Evolutionary conservation across 257 asterid species (phyloP).

Genomic region (Solanum bulbocastanum): DNA sequence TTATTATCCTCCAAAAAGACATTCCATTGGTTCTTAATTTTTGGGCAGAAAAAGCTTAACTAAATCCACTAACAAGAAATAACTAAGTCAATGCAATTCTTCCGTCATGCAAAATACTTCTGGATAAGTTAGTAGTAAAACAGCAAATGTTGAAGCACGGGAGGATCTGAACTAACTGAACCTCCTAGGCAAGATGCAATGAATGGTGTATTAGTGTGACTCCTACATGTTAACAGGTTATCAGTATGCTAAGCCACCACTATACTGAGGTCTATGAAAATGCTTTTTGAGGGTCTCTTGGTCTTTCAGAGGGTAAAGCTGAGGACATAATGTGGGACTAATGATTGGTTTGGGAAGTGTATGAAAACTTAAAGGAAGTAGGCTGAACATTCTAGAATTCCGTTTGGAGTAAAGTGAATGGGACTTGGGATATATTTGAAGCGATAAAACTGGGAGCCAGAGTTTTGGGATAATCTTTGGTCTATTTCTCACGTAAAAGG

Average conservation of each 20-base stretch:
- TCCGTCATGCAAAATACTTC: neutral
- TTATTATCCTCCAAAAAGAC: neutral
- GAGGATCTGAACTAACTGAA: neutral
- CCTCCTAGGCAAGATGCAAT: neutral
- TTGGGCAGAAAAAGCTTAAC: neutral
- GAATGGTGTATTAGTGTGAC: neutral
- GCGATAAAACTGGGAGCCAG: neutral
- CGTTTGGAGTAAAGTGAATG: neutral
- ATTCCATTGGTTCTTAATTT: neutral
- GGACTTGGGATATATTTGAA: neutral
- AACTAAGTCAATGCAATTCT: neutral
- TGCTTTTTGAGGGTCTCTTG: neutral
- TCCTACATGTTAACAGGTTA: neutral
- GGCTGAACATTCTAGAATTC: neutral
- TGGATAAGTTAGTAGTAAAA: neutral
- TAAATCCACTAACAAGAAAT: neutral
- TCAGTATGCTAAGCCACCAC: neutral
- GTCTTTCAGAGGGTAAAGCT: neutral
- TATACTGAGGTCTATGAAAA: neutral
- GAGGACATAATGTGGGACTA: neutral
- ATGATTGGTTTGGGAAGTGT: neutral
- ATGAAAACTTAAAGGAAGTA: neutral
- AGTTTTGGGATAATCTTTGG: neutral
- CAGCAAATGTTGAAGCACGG: neutral
- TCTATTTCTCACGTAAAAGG: neutral